These are phyloP conservation scores for Bretschneidera sinensis DNA, from an alignment of 345 rosid genomes.

Conservation along the genomic window DNA sequence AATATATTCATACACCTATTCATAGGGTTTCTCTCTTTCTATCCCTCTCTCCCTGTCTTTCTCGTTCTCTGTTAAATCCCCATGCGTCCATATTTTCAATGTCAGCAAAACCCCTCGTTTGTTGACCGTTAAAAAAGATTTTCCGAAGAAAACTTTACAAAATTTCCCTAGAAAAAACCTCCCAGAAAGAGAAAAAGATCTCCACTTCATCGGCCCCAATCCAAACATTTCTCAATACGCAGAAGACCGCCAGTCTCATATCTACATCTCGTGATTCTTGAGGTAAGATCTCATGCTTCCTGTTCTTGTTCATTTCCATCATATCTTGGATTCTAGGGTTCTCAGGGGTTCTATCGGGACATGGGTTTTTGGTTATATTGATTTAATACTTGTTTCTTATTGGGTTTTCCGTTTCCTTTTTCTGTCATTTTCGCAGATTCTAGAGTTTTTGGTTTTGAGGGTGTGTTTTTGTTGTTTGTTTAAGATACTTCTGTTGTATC, in stretches of 20 bases:
- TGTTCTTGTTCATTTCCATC: too few relatives aligned
- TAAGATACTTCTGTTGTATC: background rate
- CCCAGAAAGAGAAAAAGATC: background rate
- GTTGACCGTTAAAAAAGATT: background rate
- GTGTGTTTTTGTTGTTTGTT: slow-evolving; percentile 2
- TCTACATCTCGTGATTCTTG: background rate
- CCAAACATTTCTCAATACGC: too few relatives aligned
- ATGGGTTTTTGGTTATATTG: background rate
- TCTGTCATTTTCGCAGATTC: too few relatives aligned
- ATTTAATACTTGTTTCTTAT: background rate
- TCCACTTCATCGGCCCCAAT: too few relatives aligned
- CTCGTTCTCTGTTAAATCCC: background rate
- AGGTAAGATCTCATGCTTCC: too few relatives aligned
- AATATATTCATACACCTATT: too few relatives aligned
- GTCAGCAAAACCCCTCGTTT: background rate
- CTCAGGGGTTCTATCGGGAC: too few relatives aligned
- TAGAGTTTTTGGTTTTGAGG: background rate
- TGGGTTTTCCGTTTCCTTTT: too few relatives aligned
- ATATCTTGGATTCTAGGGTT: background rate
- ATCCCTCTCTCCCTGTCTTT: too few relatives aligned
- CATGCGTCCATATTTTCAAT: background rate
- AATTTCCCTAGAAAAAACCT: background rate
- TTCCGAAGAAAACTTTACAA: background rate
- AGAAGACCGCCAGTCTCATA: too few relatives aligned
- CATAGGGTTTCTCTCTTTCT: background rate